Conservation (phyloP, 2,329 filamentous ascomycete species). For the Fusarium aywerte region DNA sequence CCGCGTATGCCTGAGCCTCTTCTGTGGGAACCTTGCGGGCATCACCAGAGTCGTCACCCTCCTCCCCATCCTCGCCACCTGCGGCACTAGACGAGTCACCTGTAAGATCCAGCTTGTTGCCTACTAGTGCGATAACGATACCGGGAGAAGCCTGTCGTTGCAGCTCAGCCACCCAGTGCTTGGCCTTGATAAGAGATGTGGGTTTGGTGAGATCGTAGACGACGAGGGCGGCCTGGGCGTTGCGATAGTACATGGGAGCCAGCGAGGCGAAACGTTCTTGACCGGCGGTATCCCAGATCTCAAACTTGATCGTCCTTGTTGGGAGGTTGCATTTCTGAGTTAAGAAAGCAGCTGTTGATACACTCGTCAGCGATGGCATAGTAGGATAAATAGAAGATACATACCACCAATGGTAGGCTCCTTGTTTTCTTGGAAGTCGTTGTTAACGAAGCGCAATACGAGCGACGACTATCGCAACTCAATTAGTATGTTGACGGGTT, state of each 20-base stretch:
- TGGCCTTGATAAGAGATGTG: slow-evolving; percentile 93
- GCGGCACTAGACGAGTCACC: slow-evolving; percentile 61
- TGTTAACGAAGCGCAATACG: slow-evolving; percentile 98
- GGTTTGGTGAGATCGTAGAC: slow-evolving; percentile 99
- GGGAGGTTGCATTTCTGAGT: slow-evolving; percentile 99
- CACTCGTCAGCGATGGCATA: slow-evolving; percentile 27
- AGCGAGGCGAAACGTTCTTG: slow-evolving; percentile 97
- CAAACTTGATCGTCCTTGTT: slow-evolving; percentile 89
- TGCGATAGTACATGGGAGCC: slow-evolving; percentile 99
- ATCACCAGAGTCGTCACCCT: slow-evolving; percentile 73
- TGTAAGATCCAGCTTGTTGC: slow-evolving; percentile 95
- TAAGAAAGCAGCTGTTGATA: slow-evolving; percentile 82
- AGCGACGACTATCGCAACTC: slow-evolving; percentile 79
- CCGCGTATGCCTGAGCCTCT: slow-evolving; percentile 91
- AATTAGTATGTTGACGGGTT: slow-evolving; percentile 34
- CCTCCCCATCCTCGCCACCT: slow-evolving; percentile 62
- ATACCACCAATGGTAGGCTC: slow-evolving; percentile 98
- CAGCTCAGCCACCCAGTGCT: slow-evolving; percentile 98
- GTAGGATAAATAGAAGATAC: slow-evolving; percentile 45
- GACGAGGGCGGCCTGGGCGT: slow-evolving; percentile 95
- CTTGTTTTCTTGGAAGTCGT: slow-evolving; percentile 99
- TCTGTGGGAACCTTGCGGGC: slow-evolving; percentile 90
- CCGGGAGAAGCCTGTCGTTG: slow-evolving; percentile 95
- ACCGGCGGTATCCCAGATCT: slow-evolving; percentile 98
- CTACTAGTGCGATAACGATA: slow-evolving; percentile 96